Conservation (phyloP, 495 filamentous ascomycete species). For the Penicillium waksmanii region DNA sequence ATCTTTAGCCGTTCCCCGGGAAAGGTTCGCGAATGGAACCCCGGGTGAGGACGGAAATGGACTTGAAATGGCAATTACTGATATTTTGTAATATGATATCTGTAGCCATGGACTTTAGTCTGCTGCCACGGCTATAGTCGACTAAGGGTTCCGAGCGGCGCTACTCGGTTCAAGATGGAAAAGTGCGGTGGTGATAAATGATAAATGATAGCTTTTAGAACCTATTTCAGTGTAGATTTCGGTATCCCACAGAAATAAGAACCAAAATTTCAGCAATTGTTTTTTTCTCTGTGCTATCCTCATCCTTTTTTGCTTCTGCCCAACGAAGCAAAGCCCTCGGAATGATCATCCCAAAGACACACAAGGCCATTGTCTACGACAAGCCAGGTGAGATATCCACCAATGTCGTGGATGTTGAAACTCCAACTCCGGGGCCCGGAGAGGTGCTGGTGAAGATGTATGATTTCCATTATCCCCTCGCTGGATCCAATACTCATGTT, state of each 20-base stretch:
- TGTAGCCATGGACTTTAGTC: not conserved
- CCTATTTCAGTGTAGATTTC: not conserved
- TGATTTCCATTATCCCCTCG: not conserved
- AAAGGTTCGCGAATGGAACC: not conserved
- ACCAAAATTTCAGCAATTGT: not conserved
- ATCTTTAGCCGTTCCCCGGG: not conserved
- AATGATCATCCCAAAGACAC: not conserved
- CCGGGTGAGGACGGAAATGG: not conserved
- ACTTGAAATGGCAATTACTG: not conserved
- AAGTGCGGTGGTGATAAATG: not conserved
- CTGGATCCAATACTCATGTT: not conserved
- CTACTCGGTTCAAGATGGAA: not conserved
- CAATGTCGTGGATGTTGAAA: not conserved
- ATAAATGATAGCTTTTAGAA: not conserved
- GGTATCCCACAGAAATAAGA: not conserved
- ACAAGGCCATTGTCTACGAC: conserved; percentile 6
- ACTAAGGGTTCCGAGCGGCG: not conserved
- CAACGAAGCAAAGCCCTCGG: not conserved
- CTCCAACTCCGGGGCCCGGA: conserved; percentile 9
- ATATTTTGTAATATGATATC: not conserved
- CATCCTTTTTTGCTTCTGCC: not conserved
- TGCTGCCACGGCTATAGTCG: not conserved
- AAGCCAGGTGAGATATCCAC: conserved; percentile 11
- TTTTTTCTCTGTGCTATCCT: not conserved
- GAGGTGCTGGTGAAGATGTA: conserved; percentile 8